phyloP scores from a whole-genome alignment of 352 stramenopile species.

The Thalassiosira exigua region DNA sequence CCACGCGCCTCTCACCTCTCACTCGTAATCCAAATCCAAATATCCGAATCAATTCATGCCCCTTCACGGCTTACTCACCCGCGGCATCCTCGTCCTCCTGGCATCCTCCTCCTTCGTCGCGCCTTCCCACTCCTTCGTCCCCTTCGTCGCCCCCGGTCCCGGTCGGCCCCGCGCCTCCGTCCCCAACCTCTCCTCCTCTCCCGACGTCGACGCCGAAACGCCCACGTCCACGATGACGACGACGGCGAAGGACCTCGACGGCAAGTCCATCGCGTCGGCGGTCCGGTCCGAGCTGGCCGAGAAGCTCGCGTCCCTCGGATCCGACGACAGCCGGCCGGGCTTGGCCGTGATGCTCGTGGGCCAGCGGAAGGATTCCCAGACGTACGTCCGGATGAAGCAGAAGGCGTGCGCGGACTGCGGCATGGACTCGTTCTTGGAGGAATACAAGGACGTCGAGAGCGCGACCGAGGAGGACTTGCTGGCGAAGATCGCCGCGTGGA shows the following conservation, averaged over 20 bases:
- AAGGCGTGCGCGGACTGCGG: constrained; percentile 95
- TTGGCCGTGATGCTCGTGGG: constrained; percentile 98
- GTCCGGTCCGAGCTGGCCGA: constrained; percentile 89
- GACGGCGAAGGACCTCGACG: constrained; percentile 70
- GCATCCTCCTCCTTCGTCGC: not conserved
- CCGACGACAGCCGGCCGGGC: constrained; percentile 78
- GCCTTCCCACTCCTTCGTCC: not conserved
- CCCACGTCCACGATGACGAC: constrained; percentile 1
- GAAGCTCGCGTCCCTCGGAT: constrained; percentile 68
- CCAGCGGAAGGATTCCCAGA: constrained; percentile 91
- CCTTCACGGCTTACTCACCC: not conserved
- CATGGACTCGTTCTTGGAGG: constrained; percentile 88
- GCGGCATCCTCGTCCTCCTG: not conserved
- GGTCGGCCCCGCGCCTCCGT: not conserved
- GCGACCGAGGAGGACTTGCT: constrained; percentile 70
- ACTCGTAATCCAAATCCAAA: too few species aligned
- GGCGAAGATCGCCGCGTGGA: constrained; percentile 86
- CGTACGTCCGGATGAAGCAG: constrained; percentile 99
- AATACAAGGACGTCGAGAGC: constrained; percentile 61
- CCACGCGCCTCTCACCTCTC: too few species aligned
- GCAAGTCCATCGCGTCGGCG: constrained; percentile 88
- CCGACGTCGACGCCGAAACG: not conserved
- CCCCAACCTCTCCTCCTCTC: not conserved
- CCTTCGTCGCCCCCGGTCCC: not conserved
- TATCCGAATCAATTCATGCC: too few species aligned